A percentile compares a stretch with the other conserved stretches of the same genome.
phyloP scores from a whole-genome alignment of 1,284 basidiomycete genomes.

The Uromyces viciae-fabae region DNA sequence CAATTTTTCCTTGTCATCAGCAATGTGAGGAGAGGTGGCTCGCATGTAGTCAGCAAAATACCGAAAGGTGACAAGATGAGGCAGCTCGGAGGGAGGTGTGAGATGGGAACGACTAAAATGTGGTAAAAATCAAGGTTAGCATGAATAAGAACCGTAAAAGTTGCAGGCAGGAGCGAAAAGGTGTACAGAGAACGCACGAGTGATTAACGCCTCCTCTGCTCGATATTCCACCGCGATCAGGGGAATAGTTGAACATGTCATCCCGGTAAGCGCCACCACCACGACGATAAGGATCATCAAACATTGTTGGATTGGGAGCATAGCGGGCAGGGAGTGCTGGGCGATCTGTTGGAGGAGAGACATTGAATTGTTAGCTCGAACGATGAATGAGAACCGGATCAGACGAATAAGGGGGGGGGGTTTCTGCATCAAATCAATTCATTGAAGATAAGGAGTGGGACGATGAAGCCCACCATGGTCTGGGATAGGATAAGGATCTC shows the following conservation, averaged over 20 bases:
- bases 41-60: slow-evolving; percentile 52
- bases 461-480: slow-evolving; percentile 33
- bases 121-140: not conserved
- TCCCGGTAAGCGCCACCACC: slow-evolving; percentile 30
- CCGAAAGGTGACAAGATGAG: slow-evolving; percentile 48
- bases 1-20: slow-evolving; percentile 47
- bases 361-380: not conserved
- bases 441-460: not conserved
- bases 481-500: slow-evolving; percentile 17
- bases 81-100: slow-evolving; percentile 49
- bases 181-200: slow-evolving; percentile 4
- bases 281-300: slow-evolving; percentile 44
- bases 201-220: not conserved
- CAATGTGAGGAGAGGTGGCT: slow-evolving; percentile 45
- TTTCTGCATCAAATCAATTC: not conserved
- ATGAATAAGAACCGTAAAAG: not conserved
- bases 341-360: slow-evolving; percentile 15
- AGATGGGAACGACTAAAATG: slow-evolving; percentile 46
- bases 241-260: slow-evolving; percentile 23
- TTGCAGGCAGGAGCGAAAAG: not conserved
- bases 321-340: not conserved
- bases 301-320: slow-evolving; percentile 5
- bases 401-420: not conserved
- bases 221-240: slow-evolving; percentile 3
- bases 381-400: not conserved